phyloP scores from a whole-genome alignment of 176 grass and related monocot genomes.

The Musa troglodytarum region DNA sequence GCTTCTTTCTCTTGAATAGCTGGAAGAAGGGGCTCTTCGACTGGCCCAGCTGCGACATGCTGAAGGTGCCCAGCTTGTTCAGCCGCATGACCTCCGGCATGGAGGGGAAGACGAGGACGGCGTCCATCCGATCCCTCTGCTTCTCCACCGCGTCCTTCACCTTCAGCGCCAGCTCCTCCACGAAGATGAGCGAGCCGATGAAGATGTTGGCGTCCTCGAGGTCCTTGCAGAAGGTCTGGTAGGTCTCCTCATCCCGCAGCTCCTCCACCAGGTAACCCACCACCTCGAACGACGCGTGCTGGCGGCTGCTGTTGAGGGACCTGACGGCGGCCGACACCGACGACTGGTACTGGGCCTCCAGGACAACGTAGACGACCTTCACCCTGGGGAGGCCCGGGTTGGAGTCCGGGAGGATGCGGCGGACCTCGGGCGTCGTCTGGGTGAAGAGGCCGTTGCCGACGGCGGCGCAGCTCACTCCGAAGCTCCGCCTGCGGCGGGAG shows the following conservation, averaged over 20 bases:
- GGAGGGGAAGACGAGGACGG: constrained; percentile 92
- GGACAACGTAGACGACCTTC: constrained; percentile 92
- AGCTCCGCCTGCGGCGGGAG: neutral
- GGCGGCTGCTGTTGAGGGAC: constrained; percentile 56
- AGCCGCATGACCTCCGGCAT: constrained; percentile 99
- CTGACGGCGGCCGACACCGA: constrained; percentile 67
- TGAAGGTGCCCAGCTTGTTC: constrained; percentile 98
- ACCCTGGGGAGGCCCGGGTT: constrained; percentile 43
- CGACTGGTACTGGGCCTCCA: constrained; percentile 99
- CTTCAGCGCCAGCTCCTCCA: constrained; percentile 97
- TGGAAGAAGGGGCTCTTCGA: constrained; percentile 99
- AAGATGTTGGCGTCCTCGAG: constrained; percentile 81
- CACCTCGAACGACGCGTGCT: constrained; percentile 68
- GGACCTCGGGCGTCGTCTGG: constrained; percentile 91
- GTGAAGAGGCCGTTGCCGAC: constrained; percentile 88
- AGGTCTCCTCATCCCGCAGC: constrained; percentile 65
- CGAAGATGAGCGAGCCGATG: constrained; percentile 99
- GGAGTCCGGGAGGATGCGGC: constrained; percentile 59
- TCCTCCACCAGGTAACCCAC: constrained; percentile 94
- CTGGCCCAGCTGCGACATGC: constrained; percentile 96
- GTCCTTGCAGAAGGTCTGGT: constrained; percentile 67
- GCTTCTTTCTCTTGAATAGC: constrained; percentile 93
- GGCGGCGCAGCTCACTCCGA: constrained; percentile 44
- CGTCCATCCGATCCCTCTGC: constrained; percentile 83
- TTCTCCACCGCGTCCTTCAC: constrained; percentile 57